Evolutionary conservation across 768 basidiomycete genomes (phyloP).

Genomic region (Lanmaoa pseudosensibilis): DNA sequence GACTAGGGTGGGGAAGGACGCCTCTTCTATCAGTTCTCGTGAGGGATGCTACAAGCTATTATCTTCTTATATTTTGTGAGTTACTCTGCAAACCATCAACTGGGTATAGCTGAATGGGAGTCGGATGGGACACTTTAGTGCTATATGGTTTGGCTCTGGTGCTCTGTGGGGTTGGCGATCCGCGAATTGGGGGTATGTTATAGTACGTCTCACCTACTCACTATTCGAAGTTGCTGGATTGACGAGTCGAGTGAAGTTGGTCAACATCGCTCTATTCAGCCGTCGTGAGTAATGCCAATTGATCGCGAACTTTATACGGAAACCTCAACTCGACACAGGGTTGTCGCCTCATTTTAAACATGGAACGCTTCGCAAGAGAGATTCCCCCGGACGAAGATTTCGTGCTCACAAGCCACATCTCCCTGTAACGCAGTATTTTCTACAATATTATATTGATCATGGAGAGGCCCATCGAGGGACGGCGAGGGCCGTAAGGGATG

Average conservation of each 20-base stretch:
- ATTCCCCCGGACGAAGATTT: constrained; percentile 4
- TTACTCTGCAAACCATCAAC: not conserved
- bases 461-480: not conserved
- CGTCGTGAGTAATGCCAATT: constrained; percentile 13
- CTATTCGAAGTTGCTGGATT: not conserved
- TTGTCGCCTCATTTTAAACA: constrained; percentile 25
- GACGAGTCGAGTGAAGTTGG: constrained; percentile 15
- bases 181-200: not conserved
- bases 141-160: not conserved
- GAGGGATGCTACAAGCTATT: constrained; percentile 48
- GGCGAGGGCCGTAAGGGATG: too few species aligned
- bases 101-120: not conserved
- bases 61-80: constrained; percentile 41
- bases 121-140: not conserved
- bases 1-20: constrained; percentile 42
- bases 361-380: constrained; percentile 16
- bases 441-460: not conserved
- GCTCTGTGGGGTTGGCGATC: not conserved
- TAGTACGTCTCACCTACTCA: constrained; percentile 3
- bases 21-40: constrained; percentile 42
- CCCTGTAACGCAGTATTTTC: not conserved
- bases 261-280: constrained; percentile 9
- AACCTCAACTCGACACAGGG: constrained; percentile 12
- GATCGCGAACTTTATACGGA: not conserved
- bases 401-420: constrained; percentile 8